Percentiles rank a stretch among this genome's conserved stretches.
phyloP scores from a whole-genome alignment of 352 stramenopile species.

The Globisporangium abappressorium region DNA sequence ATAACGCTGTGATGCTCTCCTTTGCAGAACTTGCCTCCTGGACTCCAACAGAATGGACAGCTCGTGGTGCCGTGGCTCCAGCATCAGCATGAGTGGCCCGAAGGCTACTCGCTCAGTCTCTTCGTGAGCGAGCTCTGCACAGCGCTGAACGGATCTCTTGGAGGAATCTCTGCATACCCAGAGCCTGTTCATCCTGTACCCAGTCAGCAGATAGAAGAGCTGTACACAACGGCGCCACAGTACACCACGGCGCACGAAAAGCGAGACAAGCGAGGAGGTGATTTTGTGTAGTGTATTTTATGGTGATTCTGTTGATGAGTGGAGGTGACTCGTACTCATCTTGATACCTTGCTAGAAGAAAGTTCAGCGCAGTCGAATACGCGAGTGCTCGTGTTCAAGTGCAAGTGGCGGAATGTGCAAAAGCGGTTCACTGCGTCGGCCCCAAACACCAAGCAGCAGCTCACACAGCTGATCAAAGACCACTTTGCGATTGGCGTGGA shows the following conservation, averaged over 20 bases:
- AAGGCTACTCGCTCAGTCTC: constrained; percentile 42
- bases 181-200: constrained; percentile 21
- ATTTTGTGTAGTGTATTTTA: background rate
- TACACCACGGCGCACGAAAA: constrained; percentile 16
- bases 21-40: constrained; percentile 39
- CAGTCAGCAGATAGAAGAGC: constrained; percentile 11
- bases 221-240: constrained; percentile 30
- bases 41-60: constrained; percentile 32
- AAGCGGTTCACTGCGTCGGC: constrained; percentile 40
- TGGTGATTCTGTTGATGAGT: background rate
- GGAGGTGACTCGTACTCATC: background rate
- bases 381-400: constrained; percentile 46
- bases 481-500: constrained; percentile 38
- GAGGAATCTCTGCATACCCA: background rate
- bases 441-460: constrained; percentile 24
- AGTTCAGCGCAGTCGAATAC: background rate
- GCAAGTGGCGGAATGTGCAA: constrained; percentile 56
- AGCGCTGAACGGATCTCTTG: constrained; percentile 20
- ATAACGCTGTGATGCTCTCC: background rate
- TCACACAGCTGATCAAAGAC: constrained; percentile 33
- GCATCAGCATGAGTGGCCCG: constrained; percentile 40
- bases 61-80: constrained; percentile 52
- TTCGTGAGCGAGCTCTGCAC: constrained; percentile 54
- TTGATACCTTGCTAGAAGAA: constrained; percentile 12
- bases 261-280: constrained; percentile 1